These are phyloP conservation scores for Coccomyxa subellipsoidea DNA, from an alignment of 163 green algal species.

Conservation along the genomic window DNA sequence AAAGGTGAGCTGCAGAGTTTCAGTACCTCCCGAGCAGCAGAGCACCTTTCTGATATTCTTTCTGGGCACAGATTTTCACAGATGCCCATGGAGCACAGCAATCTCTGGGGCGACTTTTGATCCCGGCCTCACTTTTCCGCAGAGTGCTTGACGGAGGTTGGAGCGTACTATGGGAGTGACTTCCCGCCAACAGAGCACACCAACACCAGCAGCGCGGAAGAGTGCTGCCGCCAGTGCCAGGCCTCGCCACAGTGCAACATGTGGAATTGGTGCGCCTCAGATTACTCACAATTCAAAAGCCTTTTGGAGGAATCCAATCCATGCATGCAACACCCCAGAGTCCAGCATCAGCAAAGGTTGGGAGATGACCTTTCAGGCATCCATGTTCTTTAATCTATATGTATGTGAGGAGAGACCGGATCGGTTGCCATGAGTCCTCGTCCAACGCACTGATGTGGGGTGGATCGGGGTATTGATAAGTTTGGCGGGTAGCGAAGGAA, in stretches of 20 bases:
- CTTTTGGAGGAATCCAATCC: background rate
- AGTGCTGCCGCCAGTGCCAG: background rate
- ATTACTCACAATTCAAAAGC: background rate
- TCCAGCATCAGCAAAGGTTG: background rate
- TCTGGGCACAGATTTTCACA: background rate
- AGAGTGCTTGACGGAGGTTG: background rate
- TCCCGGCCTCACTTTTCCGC: background rate
- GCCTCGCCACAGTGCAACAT: background rate
- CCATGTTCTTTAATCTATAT: too few species aligned
- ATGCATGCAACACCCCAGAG: background rate
- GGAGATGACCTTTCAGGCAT: too few species aligned
- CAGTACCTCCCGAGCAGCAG: background rate
- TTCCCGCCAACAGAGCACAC: background rate
- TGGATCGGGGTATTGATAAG: too few species aligned
- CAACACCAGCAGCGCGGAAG: background rate
- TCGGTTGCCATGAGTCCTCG: too few species aligned
- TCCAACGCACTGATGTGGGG: too few species aligned
- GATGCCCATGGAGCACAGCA: background rate
- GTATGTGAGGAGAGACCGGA: too few species aligned
- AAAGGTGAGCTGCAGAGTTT: background rate
- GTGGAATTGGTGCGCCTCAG: background rate
- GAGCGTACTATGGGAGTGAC: constrained; percentile 8
- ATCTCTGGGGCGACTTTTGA: background rate
- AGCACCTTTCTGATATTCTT: background rate
- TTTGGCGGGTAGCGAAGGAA: too few species aligned